Percentiles rank a stretch among this genome's conserved stretches.
Evolutionary conservation across 2,329 filamentous ascomycete species (phyloP).

Genomic region (Lasiodiplodia theobromae): DNA sequence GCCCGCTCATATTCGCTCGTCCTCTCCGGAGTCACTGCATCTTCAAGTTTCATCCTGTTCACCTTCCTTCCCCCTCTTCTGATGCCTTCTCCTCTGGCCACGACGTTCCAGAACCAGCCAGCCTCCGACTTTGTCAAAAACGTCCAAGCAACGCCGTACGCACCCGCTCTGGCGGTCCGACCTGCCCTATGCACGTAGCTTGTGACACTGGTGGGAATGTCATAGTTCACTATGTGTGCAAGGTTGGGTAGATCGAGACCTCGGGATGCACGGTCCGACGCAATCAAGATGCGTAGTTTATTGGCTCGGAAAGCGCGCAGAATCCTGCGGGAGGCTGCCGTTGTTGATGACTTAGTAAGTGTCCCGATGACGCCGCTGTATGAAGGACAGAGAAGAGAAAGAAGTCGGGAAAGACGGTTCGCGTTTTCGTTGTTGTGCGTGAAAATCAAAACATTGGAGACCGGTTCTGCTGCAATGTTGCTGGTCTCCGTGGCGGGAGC

Average conservation of each 20-base stretch:
- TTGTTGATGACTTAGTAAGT: slow-evolving; percentile 80
- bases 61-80: slow-evolving; percentile 55
- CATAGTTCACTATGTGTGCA: slow-evolving; percentile 91
- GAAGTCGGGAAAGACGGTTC: slow-evolving; percentile 81
- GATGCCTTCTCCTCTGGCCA: slow-evolving; percentile 66
- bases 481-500: not conserved
- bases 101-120: slow-evolving; percentile 89
- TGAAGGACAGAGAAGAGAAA: slow-evolving; percentile 70
- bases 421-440: slow-evolving; percentile 90
- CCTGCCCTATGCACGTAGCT: slow-evolving; percentile 93
- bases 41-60: slow-evolving; percentile 53
- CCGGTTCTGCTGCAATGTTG: slow-evolving; percentile 36
- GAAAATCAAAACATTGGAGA: slow-evolving; percentile 73
- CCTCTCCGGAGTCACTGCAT: slow-evolving; percentile 49
- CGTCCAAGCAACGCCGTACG: slow-evolving; percentile 81
- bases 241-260: slow-evolving; percentile 84
- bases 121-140: slow-evolving; percentile 82
- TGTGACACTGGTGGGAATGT: slow-evolving; percentile 80
- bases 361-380: slow-evolving; percentile 68
- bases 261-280: slow-evolving; percentile 90
- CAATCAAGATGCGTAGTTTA: slow-evolving; percentile 77
- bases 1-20: slow-evolving; percentile 59
- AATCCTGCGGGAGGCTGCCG: slow-evolving; percentile 71
- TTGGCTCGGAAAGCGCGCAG: slow-evolving; percentile 70
- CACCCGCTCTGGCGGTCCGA: slow-evolving; percentile 84